Conservation (phyloP, 2,329 filamentous ascomycete species). For the Boeremia exigua region DNA sequence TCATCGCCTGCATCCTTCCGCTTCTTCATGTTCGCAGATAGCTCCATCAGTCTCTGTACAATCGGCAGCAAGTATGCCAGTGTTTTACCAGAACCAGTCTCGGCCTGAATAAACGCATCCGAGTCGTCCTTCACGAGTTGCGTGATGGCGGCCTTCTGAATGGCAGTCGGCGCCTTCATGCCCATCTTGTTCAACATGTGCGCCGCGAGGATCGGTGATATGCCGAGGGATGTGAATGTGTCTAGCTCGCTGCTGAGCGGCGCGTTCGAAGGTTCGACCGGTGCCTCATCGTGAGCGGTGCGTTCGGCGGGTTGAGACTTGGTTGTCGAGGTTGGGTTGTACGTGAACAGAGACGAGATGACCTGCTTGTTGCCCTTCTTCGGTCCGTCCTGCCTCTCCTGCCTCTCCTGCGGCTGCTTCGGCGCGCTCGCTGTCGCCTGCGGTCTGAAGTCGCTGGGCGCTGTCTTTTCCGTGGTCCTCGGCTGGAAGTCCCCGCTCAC, state of each 20-base stretch:
- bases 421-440: constrained; percentile 35
- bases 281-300: constrained; percentile 41
- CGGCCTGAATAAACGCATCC: constrained; percentile 94
- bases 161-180: constrained; percentile 89
- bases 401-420: constrained; percentile 41
- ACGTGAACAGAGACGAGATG: constrained; percentile 90
- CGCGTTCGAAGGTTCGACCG: constrained; percentile 83
- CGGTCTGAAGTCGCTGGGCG: constrained; percentile 35
- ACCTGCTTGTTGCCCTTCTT: constrained; percentile 64
- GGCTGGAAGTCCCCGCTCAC: constrained; percentile 49
- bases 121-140: constrained; percentile 79
- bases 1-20: constrained; percentile 40
- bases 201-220: constrained; percentile 79
- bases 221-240: constrained; percentile 83
- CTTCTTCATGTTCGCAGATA: constrained; percentile 63
- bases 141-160: constrained; percentile 87
- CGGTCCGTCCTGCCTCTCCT: constrained; percentile 43
- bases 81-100: constrained; percentile 97
- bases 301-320: constrained; percentile 50
- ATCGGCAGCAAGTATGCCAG: constrained; percentile 94
- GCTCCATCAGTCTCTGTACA: constrained; percentile 81
- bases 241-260: constrained; percentile 82
- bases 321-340: constrained; percentile 78
- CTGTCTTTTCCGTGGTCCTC: constrained; percentile 25
- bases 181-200: constrained; percentile 86